These are phyloP conservation scores for Solanum hybrid DNA, from an alignment of 305 asterid genomes.

Conservation along the genomic window DNA sequence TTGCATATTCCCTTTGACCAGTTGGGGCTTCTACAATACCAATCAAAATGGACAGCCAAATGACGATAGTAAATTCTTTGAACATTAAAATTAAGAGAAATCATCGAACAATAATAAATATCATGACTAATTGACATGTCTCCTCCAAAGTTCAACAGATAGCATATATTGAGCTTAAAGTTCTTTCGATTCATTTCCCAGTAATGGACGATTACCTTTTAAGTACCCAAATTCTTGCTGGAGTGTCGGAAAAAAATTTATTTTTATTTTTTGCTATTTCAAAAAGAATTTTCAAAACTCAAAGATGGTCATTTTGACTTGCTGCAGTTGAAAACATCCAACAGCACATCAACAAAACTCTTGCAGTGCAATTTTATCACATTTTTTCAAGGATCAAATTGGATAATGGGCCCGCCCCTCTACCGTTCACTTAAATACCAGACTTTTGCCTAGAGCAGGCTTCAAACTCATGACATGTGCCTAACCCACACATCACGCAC, in stretches of 20 bases:
- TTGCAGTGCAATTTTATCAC: not conserved
- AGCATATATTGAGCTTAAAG: not conserved
- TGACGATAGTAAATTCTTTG: not conserved
- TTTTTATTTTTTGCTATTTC: not conserved
- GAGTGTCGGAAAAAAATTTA: not conserved
- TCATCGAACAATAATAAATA: not conserved
- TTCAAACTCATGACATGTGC: not conserved
- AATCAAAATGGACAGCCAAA: conserved; percentile 1
- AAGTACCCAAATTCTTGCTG: not conserved
- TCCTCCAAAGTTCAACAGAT: not conserved
- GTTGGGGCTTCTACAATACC: conserved; percentile 68
- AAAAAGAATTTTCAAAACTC: not conserved
- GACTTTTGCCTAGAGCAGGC: not conserved
- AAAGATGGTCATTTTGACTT: not conserved
- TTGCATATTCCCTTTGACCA: conserved; percentile 98
- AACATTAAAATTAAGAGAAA: not conserved
- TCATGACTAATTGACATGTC: not conserved
- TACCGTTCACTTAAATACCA: not conserved
- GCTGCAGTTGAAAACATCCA: not conserved
- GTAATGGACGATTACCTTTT: not conserved
- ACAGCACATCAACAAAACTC: not conserved
- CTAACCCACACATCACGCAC: not conserved
- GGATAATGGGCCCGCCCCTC: not conserved
- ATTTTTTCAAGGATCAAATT: not conserved
- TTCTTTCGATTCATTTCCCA: not conserved